Conservation (phyloP, 1,284 basidiomycete species). For the Meripilus lineatus region DNA sequence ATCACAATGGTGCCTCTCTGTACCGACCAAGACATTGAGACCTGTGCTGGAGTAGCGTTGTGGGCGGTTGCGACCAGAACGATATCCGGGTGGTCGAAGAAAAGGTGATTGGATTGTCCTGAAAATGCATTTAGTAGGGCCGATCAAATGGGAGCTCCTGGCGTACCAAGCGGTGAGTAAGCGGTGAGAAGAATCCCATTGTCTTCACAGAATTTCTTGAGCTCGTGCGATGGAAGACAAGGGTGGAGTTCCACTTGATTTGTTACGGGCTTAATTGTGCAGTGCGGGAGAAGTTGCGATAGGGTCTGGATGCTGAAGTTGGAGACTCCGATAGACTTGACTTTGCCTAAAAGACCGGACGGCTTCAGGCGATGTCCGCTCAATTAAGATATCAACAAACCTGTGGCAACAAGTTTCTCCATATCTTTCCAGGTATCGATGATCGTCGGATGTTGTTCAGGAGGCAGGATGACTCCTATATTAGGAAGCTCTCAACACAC, state of each 20-base stretch:
- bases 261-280: slow-evolving; percentile 45
- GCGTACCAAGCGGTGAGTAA: slow-evolving; percentile 58
- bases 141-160: neutral
- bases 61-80: slow-evolving; percentile 41
- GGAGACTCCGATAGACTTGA: slow-evolving; percentile 60
- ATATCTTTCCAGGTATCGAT: slow-evolving; percentile 56
- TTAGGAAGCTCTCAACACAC: too few relatives aligned
- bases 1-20: slow-evolving; percentile 37
- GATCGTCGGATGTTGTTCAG: slow-evolving; percentile 42
- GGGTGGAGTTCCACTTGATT: slow-evolving; percentile 68
- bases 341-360: slow-evolving; percentile 27
- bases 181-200: slow-evolving; percentile 63
- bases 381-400: slow-evolving; percentile 16
- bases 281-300: slow-evolving; percentile 32
- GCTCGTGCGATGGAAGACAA: slow-evolving; percentile 48
- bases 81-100: slow-evolving; percentile 27
- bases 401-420: slow-evolving; percentile 47
- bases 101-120: slow-evolving; percentile 12
- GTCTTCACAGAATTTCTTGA: slow-evolving; percentile 49
- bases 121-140: slow-evolving; percentile 10
- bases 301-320: slow-evolving; percentile 62
- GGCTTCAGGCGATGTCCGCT: neutral
- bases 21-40: slow-evolving; percentile 47
- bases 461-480: slow-evolving; percentile 24
- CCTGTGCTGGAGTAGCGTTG: slow-evolving; percentile 39